Conservation (phyloP, 345 rosid species). For the Corchorus olitorius region DNA sequence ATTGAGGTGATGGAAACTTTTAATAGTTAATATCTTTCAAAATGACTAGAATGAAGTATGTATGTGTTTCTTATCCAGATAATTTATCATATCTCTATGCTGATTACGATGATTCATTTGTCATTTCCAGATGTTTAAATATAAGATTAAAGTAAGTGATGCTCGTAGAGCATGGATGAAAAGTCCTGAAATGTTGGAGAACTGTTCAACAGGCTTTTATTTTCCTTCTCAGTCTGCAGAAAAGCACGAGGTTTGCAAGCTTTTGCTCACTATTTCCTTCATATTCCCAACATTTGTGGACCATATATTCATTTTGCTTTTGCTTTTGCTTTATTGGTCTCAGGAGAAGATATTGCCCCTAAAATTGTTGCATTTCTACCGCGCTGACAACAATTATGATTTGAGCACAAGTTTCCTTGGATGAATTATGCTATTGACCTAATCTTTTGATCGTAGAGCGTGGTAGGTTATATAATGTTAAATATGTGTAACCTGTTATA, state of each 20-base stretch:
- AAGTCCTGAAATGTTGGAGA: slow-evolving; percentile 69
- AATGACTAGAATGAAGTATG: not conserved
- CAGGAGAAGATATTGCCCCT: slow-evolving; percentile 62
- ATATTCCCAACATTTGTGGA: not conserved
- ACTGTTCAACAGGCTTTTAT: slow-evolving; percentile 79
- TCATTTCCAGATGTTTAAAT: slow-evolving; percentile 73
- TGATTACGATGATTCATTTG: not conserved
- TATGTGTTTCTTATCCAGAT: not conserved
- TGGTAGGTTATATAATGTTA: slow-evolving; percentile 22
- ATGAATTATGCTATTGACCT: slow-evolving; percentile 17
- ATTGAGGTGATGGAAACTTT: not conserved
- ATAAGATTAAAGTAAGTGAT: slow-evolving; percentile 69
- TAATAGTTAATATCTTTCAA: not conserved
- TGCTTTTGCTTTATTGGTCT: slow-evolving; percentile 16
- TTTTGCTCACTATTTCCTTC: slow-evolving; percentile 7
- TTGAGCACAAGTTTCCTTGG: slow-evolving; percentile 3
- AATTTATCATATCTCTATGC: not conserved
- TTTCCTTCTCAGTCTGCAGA: slow-evolving; percentile 54
- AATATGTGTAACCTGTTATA: slow-evolving; percentile 14
- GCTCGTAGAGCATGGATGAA: slow-evolving; percentile 88
- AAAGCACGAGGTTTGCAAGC: slow-evolving; percentile 44
- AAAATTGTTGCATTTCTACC: slow-evolving; percentile 71
- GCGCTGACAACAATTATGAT: slow-evolving; percentile 38
- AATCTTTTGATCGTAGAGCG: slow-evolving; percentile 11
- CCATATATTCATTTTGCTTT: not conserved